These are phyloP conservation scores for Penicillium samsonianum DNA, from an alignment of 495 filamentous ascomycete species.

Conservation along the genomic window DNA sequence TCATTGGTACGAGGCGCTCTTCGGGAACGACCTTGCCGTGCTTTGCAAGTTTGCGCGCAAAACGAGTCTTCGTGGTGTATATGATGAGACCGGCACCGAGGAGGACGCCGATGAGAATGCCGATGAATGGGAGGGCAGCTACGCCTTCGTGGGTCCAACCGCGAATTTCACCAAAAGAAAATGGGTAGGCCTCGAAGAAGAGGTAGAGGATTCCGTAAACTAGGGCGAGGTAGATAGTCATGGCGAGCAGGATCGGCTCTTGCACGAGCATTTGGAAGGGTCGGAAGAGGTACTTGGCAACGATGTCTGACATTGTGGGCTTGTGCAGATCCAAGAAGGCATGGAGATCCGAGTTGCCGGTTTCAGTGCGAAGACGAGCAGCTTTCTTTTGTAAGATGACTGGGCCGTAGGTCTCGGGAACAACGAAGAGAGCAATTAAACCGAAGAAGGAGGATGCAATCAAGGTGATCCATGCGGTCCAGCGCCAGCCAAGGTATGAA, in stretches of 20 bases:
- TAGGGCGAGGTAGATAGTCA: slow-evolving; percentile 52
- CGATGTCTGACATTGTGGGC: slow-evolving; percentile 47
- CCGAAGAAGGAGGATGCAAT: slow-evolving; percentile 56
- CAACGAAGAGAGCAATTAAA: slow-evolving; percentile 48
- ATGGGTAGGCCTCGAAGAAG: slow-evolving; percentile 61
- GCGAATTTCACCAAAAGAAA: slow-evolving; percentile 56
- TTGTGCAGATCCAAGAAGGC: slow-evolving; percentile 58
- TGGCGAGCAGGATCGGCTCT: slow-evolving; percentile 61
- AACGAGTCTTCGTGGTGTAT: slow-evolving; percentile 52
- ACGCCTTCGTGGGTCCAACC: slow-evolving; percentile 51
- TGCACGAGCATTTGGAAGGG: slow-evolving; percentile 60
- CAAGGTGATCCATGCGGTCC: slow-evolving; percentile 65
- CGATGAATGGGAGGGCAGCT: slow-evolving; percentile 60
- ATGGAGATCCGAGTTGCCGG: slow-evolving; percentile 63
- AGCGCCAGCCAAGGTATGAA: slow-evolving; percentile 60
- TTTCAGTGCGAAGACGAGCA: slow-evolving; percentile 55
- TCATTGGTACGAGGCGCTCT: slow-evolving; percentile 59
- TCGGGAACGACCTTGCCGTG: slow-evolving; percentile 58
- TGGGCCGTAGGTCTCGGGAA: slow-evolving; percentile 63
- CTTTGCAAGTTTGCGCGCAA: slow-evolving; percentile 49
- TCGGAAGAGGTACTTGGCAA: slow-evolving; percentile 55
- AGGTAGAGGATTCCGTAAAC: slow-evolving; percentile 67
- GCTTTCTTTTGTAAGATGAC: slow-evolving; percentile 59
- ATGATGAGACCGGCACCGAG: slow-evolving; percentile 50
- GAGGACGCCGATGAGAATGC: slow-evolving; percentile 57